phyloP scores from a whole-genome alignment of 164 flowering plant species.

The Protea cynaroides region DNA sequence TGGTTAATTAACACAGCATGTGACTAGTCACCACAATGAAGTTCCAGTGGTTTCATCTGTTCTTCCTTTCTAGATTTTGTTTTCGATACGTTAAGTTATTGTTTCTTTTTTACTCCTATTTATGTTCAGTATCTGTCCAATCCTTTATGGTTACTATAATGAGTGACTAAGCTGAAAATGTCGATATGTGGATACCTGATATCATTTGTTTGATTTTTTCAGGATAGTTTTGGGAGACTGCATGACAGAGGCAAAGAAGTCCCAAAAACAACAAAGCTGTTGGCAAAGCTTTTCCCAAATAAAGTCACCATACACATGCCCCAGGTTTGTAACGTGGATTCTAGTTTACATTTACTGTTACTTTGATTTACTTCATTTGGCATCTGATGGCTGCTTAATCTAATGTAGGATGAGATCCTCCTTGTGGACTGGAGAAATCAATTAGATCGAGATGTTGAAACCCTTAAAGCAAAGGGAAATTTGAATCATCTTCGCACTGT shows the following conservation, averaged over 20 bases:
- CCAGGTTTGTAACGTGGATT: conserved; percentile 45
- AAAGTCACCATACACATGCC: conserved; percentile 86
- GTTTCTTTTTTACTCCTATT: neutral
- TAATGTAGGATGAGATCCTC: conserved; percentile 66
- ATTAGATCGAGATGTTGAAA: conserved; percentile 77
- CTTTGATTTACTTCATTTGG: neutral
- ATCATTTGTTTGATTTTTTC: conserved; percentile 17
- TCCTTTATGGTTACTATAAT: conserved; percentile 2
- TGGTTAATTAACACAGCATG: no score
- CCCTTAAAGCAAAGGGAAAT: conserved; percentile 75
- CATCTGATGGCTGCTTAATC: neutral
- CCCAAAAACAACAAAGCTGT: conserved; percentile 59
- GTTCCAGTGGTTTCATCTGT: neutral
- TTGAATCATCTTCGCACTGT: conserved; percentile 48
- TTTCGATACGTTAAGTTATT: neutral
- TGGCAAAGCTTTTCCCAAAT: conserved; percentile 76
- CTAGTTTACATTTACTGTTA: neutral
- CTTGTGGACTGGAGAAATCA: conserved; percentile 80
- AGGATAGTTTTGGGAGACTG: conserved; percentile 89
- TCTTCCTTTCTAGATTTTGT: neutral
- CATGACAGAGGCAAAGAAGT: conserved; percentile 82
- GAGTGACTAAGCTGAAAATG: neutral
- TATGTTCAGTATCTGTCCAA: neutral
- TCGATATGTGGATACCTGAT: neutral
- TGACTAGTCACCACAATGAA: no score